These are phyloP conservation scores for Ophiosphaerella herpotricha DNA, from an alignment of 2,329 filamentous ascomycete genomes.

Conservation along the genomic window DNA sequence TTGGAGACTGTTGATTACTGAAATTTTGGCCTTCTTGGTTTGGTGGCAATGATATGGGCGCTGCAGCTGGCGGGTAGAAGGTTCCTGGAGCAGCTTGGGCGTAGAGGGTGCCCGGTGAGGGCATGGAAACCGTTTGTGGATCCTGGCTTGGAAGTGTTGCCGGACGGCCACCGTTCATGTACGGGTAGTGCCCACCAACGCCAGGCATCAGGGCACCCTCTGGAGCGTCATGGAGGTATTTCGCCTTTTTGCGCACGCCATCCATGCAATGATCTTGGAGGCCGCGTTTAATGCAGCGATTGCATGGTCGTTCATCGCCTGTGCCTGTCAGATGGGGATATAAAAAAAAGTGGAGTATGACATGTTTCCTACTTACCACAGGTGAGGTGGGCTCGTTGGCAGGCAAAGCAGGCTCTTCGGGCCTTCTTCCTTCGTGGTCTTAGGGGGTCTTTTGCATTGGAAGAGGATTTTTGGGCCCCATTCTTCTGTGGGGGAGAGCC, in stretches of 20 bases:
- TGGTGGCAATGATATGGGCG: slow-evolving; percentile 47
- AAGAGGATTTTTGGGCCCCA: slow-evolving; percentile 37
- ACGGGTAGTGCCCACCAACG: slow-evolving; percentile 70
- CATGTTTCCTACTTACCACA: slow-evolving; percentile 74
- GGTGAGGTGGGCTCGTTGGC: slow-evolving; percentile 94
- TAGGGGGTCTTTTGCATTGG: slow-evolving; percentile 81
- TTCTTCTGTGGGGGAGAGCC: slow-evolving; percentile 38
- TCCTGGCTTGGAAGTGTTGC: slow-evolving; percentile 35
- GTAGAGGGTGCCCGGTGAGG: slow-evolving; percentile 51
- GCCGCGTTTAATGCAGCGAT: slow-evolving; percentile 90
- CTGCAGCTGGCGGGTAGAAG: slow-evolving; percentile 49
- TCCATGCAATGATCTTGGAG: slow-evolving; percentile 92
- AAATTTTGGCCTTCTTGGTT: slow-evolving; percentile 58
- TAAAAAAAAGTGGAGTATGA: not conserved
- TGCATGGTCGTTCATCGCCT: slow-evolving; percentile 96
- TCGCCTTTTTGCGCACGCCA: slow-evolving; percentile 96
- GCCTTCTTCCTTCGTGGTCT: slow-evolving; percentile 95
- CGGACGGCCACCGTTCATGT: slow-evolving; percentile 55
- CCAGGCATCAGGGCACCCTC: slow-evolving; percentile 88
- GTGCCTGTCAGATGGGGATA: not conserved
- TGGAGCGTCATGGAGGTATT: slow-evolving; percentile 96
- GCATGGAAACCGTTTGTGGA: slow-evolving; percentile 26
- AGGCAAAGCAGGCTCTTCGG: slow-evolving; percentile 91
- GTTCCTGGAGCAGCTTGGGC: slow-evolving; percentile 41
- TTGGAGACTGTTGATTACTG: slow-evolving; percentile 70